Conservation (phyloP, 129 eudicot genomes). For the Heracleum sosnowskyi region DNA sequence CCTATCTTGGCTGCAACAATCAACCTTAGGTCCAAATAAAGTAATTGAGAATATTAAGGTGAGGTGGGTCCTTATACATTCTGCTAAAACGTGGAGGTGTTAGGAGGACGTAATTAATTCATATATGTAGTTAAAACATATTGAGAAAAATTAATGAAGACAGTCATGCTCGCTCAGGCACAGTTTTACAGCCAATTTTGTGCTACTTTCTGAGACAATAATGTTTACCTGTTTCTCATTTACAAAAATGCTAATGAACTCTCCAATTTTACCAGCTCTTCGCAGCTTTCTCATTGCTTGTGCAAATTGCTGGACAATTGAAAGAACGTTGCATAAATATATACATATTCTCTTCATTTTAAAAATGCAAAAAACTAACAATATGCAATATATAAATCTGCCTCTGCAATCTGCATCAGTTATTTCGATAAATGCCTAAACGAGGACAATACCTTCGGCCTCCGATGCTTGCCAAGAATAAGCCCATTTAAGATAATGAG, state of each 20-base stretch:
- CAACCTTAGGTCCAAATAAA: not conserved
- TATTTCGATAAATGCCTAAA: not conserved
- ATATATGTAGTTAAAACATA: too few species aligned
- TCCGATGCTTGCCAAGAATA: slow-evolving; percentile 89
- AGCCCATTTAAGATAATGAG: slow-evolving; percentile 76
- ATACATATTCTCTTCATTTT: not conserved
- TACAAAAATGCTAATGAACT: slow-evolving; percentile 81
- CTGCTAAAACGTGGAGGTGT: not conserved
- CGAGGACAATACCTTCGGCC: slow-evolving; percentile 48
- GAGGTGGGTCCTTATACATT: not conserved
- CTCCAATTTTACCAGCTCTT: slow-evolving; percentile 86
- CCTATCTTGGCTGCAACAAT: not conserved
- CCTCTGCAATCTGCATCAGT: too few species aligned
- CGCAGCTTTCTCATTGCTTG: slow-evolving; percentile 74
- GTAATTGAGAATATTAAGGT: not conserved
- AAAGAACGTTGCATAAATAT: not conserved
- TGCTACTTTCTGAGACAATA: slow-evolving; percentile 6
- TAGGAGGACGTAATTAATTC: not conserved
- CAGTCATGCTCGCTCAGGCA: not conserved
- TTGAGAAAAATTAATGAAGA: too few species aligned
- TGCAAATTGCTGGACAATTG: slow-evolving; percentile 50
- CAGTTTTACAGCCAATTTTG: not conserved
- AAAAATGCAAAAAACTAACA: not conserved
- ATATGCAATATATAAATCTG: not conserved
- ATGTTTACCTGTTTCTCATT: slow-evolving; percentile 83